A percentile compares a stretch with the other conserved stretches of the same genome.
Conservation (phyloP, 768 basidiomycete genomes). For the Russula foetens region DNA sequence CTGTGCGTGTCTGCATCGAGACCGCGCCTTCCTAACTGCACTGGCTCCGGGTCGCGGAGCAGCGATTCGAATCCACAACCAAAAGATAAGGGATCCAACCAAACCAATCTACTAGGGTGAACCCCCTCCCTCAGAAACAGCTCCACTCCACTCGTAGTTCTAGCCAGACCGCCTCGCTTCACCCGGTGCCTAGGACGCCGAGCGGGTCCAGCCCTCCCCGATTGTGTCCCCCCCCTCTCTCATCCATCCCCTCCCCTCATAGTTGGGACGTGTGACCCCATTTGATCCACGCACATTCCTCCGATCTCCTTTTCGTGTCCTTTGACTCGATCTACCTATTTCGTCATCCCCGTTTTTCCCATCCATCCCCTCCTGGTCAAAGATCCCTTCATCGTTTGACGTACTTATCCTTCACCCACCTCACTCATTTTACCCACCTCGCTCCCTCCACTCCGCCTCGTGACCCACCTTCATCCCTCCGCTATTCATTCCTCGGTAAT, state of each 20-base stretch:
- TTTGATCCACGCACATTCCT: slow-evolving; percentile 13
- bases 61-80: not conserved
- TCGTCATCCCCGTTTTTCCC: slow-evolving; percentile 5
- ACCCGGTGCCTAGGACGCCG: not conserved
- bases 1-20: no score
- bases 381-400: slow-evolving; percentile 5
- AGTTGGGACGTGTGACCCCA: not conserved
- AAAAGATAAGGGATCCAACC: slow-evolving; percentile 6
- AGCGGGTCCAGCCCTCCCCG: slow-evolving; percentile 10
- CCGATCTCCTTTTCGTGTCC: slow-evolving; percentile 6
- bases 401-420: slow-evolving; percentile 3
- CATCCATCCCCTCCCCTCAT: not conserved
- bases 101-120: not conserved
- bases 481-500: slow-evolving; percentile 1
- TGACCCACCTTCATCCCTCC: not conserved
- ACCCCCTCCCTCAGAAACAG: not conserved
- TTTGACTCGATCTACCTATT: not conserved
- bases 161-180: not conserved
- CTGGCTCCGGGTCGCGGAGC: not conserved
- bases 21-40: slow-evolving; percentile 9
- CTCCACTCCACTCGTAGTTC: slow-evolving; percentile 2
- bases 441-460: not conserved
- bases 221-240: not conserved
- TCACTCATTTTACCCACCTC: not conserved
- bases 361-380: slow-evolving; percentile 2